A percentile compares a stretch with the other conserved stretches of the same genome.
These are phyloP conservation scores for Ceratocystis papillata DNA, from an alignment of 2,329 filamentous ascomycete species.

Conservation along the genomic window DNA sequence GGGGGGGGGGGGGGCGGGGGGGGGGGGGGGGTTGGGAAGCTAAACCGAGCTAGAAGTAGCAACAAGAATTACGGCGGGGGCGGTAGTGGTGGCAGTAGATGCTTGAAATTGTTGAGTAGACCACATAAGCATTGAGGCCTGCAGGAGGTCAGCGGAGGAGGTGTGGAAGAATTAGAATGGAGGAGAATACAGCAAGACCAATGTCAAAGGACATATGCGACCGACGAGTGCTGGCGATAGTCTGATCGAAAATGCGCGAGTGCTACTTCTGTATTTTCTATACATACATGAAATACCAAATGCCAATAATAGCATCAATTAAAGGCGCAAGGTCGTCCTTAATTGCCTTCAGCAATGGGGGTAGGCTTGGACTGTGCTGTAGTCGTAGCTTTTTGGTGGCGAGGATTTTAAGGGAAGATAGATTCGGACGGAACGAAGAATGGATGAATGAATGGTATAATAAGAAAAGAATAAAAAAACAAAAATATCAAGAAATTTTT, in stretches of 20 bases:
- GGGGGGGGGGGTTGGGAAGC: not conserved
- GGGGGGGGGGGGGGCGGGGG: no score
- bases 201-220: constrained; percentile 2
- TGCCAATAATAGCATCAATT: constrained; percentile 1
- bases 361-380: not conserved
- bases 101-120: not conserved
- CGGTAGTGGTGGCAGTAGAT: not conserved
- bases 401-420: no score
- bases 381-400: constrained; percentile 7
- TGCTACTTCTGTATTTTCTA: not conserved
- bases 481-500: not conserved
- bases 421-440: no score
- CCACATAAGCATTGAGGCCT: constrained; percentile 3
- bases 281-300: not conserved
- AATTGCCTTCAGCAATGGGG: constrained; percentile 7
- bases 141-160: not conserved
- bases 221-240: not conserved
- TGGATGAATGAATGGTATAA: no score
- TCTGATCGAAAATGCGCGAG: not conserved
- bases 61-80: not conserved
- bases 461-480: not conserved
- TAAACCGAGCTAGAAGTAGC: not conserved
- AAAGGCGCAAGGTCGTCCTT: constrained; percentile 5
- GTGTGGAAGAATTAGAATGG: not conserved
- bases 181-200: not conserved